Conservation (phyloP, 176 grass and related monocot species). For the Saccharum officinarum region DNA sequence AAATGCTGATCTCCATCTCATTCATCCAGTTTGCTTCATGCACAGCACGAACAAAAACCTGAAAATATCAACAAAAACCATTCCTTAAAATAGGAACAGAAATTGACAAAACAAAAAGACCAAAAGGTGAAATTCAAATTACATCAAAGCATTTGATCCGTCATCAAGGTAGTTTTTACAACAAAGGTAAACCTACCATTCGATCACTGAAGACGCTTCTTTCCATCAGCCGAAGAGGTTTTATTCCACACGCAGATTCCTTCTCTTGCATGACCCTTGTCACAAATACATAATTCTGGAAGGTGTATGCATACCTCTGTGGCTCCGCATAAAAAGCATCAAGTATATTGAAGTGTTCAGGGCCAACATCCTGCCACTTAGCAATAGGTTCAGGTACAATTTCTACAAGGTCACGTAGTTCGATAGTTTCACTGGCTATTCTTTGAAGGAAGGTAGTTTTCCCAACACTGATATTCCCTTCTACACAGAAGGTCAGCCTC, state of each 20-base stretch:
- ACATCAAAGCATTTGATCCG: slow-evolving; percentile 2
- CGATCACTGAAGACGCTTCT: slow-evolving; percentile 95
- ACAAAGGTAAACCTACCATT: slow-evolving; percentile 61
- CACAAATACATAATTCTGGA: slow-evolving; percentile 99
- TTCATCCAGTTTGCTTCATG: slow-evolving; percentile 99
- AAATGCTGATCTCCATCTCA: slow-evolving; percentile 99
- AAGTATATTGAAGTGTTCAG: slow-evolving; percentile 98
- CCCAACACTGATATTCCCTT: slow-evolving; percentile 98
- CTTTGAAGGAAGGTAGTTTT: slow-evolving; percentile 93
- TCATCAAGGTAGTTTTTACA: slow-evolving; percentile 26
- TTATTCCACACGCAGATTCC: slow-evolving; percentile 75
- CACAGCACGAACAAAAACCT: slow-evolving; percentile 98
- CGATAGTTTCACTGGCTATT: slow-evolving; percentile 95
- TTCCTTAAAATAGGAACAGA: background rate
- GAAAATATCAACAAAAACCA: background rate
- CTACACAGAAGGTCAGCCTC: slow-evolving; percentile 92
- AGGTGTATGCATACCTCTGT: slow-evolving; percentile 93
- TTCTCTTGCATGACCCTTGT: slow-evolving; percentile 98
- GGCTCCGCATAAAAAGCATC: slow-evolving; percentile 91
- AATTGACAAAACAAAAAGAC: background rate
- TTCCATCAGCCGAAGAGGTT: slow-evolving; percentile 98
- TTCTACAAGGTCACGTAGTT: slow-evolving; percentile 93
- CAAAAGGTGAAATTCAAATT: slow-evolving; percentile 16
- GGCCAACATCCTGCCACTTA: slow-evolving; percentile 96
- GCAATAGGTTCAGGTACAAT: slow-evolving; percentile 88